Conservation (phyloP, 1,139 yeast species). For the Geotrichum reessii region DNA sequence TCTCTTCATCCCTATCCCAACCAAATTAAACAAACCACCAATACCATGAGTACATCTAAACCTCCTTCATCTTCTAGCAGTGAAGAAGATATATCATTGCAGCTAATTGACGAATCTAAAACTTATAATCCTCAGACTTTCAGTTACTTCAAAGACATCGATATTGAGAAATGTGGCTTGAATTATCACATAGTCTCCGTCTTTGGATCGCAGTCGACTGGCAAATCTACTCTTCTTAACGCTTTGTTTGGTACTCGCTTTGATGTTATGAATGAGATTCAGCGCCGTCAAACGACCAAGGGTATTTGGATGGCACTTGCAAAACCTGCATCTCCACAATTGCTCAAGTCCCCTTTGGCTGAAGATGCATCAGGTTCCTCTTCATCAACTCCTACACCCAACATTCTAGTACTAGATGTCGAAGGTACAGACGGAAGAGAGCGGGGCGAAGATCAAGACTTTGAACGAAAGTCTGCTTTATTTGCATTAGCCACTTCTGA, state of each 20-base stretch:
- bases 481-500: constrained; percentile 93
- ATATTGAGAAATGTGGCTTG: constrained; percentile 49
- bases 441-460: constrained; percentile 96
- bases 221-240: constrained; percentile 87
- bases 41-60: not conserved
- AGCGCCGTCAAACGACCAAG: constrained; percentile 77
- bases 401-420: constrained; percentile 82
- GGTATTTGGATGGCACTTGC: constrained; percentile 86
- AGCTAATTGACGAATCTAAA: constrained; percentile 75
- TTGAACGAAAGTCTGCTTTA: constrained; percentile 91
- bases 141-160: constrained; percentile 36
- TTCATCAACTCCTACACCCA: constrained; percentile 13
- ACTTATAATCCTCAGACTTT: constrained; percentile 39
- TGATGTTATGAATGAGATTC: constrained; percentile 85
- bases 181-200: constrained; percentile 89
- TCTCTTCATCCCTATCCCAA: not conserved
- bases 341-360: constrained; percentile 5
- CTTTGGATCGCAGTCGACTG: constrained; percentile 95
- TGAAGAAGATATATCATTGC: constrained; percentile 33
- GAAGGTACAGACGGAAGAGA: constrained; percentile 98
- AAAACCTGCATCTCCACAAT: constrained; percentile 11
- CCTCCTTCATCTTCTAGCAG: not conserved
- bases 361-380: not conserved
- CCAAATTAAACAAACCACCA: not conserved
- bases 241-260: constrained; percentile 78